phyloP scores from a whole-genome alignment of 2,329 filamentous ascomycete species.

The Dryadomyces quercus-mongolicae region DNA sequence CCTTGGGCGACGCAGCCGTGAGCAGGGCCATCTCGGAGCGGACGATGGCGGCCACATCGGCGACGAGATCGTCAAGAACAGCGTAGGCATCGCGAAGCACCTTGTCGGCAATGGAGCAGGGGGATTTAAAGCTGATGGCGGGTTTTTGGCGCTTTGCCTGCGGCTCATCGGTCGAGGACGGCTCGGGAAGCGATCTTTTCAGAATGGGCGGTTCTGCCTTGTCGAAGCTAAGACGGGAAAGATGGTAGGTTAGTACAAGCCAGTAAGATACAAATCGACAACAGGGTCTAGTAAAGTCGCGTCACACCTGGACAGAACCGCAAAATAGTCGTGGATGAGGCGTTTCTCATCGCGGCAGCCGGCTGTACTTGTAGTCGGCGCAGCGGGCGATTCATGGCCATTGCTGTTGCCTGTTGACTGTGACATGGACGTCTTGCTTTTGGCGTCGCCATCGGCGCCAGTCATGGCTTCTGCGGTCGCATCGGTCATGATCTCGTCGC shows the following conservation, averaged over 20 bases:
- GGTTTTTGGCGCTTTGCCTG: constrained; percentile 50
- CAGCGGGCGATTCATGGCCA: constrained; percentile 15
- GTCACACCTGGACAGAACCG: constrained; percentile 28
- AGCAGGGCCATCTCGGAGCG: constrained; percentile 32
- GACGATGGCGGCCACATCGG: constrained; percentile 31
- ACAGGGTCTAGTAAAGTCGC: too few relatives aligned
- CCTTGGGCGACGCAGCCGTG: constrained; percentile 20
- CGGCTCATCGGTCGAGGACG: constrained; percentile 34
- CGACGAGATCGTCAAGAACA: constrained; percentile 52
- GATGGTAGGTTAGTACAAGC: constrained; percentile 14
- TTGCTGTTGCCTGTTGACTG: constrained; percentile 15
- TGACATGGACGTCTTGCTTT: neutral
- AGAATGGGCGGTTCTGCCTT: constrained; percentile 37
- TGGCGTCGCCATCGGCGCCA: neutral
- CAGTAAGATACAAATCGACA: constrained; percentile 1
- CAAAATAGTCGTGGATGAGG: constrained; percentile 28
- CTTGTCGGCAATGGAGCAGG: constrained; percentile 37
- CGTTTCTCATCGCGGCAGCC: constrained; percentile 19
- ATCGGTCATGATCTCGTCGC: constrained; percentile 8
- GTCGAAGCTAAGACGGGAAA: constrained; percentile 34
- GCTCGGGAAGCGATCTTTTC: constrained; percentile 36
- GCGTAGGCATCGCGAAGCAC: constrained; percentile 38
- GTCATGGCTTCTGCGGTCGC: neutral
- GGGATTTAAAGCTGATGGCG: constrained; percentile 23
- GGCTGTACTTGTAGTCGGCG: constrained; percentile 10